These are phyloP conservation scores for Melastoma malabathricum DNA, from an alignment of 345 rosid genomes.

Conservation along the genomic window DNA sequence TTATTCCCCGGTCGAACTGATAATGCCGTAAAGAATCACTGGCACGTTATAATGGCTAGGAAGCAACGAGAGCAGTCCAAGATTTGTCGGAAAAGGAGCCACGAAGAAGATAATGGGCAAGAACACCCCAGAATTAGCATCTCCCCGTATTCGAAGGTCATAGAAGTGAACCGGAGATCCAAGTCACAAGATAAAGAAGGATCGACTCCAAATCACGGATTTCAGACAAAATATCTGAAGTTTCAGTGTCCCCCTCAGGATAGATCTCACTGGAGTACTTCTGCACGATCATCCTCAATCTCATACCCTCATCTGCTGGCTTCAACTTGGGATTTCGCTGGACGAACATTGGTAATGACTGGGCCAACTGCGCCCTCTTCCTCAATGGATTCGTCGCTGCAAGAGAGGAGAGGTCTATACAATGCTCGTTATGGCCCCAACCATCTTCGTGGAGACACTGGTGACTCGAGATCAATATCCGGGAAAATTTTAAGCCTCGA, in stretches of 20 bases:
- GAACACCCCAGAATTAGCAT: conserved; percentile 3
- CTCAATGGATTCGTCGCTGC: conserved; percentile 15
- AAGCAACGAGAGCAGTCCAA: conserved; percentile 32
- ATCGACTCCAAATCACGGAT: too few relatives aligned
- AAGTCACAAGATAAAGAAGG: background rate
- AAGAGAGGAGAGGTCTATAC: conserved; percentile 3
- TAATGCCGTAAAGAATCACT: conserved; percentile 51
- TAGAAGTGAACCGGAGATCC: conserved; percentile 3
- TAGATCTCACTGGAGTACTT: too few relatives aligned
- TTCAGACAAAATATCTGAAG: too few relatives aligned
- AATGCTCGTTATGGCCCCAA: background rate
- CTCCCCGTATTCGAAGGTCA: background rate
- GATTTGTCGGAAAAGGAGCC: conserved; percentile 30
- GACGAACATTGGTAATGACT: conserved; percentile 8
- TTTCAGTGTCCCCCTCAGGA: too few relatives aligned
- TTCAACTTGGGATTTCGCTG: conserved; percentile 20
- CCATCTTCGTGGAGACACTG: background rate
- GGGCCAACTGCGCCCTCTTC: conserved; percentile 7
- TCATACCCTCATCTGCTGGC: background rate
- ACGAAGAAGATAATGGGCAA: conserved; percentile 3
- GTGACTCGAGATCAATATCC: background rate
- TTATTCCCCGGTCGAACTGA: conserved; percentile 48
- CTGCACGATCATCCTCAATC: too few relatives aligned
- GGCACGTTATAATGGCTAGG: conserved; percentile 53
- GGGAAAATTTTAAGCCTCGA: conserved; percentile 11